These are phyloP conservation scores for Bryum argenteum DNA, from an alignment of 225 moss, liverwort and hornwort species.

Conservation along the genomic window DNA sequence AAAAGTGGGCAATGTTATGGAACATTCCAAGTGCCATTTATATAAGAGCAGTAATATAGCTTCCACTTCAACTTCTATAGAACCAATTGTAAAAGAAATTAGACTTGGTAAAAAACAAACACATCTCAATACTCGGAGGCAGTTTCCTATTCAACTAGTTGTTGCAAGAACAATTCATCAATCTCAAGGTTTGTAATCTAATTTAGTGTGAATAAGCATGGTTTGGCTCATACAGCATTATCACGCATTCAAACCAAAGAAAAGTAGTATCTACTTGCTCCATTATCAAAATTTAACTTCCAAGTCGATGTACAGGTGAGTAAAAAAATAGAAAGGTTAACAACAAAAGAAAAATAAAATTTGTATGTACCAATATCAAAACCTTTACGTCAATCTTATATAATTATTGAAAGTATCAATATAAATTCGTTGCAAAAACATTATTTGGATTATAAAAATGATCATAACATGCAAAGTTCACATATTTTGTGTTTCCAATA, in stretches of 20 bases:
- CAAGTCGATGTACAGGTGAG: no score
- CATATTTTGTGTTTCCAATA: no score
- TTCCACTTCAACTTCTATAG: not conserved
- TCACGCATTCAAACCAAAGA: not conserved
- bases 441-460: not conserved
- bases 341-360: no score
- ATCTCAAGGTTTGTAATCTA: not conserved
- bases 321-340: no score
- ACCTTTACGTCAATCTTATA: not conserved
- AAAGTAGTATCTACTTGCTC: not conserved
- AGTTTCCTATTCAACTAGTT: not conserved
- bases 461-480: no score
- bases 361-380: not conserved
- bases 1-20: not conserved
- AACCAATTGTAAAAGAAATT: not conserved
- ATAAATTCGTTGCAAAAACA: not conserved
- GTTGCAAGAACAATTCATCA: no score
- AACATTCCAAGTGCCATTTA: not conserved
- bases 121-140: not conserved
- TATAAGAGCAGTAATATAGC: not conserved
- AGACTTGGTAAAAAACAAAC: not conserved
- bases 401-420: not conserved
- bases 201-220: not conserved
- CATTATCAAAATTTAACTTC: not conserved
- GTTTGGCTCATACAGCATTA: not conserved